Percentiles rank a stretch among this genome's conserved stretches.
phyloP scores from a whole-genome alignment of 176 grass and related monocot species.

The Neostapfia colusana region DNA sequence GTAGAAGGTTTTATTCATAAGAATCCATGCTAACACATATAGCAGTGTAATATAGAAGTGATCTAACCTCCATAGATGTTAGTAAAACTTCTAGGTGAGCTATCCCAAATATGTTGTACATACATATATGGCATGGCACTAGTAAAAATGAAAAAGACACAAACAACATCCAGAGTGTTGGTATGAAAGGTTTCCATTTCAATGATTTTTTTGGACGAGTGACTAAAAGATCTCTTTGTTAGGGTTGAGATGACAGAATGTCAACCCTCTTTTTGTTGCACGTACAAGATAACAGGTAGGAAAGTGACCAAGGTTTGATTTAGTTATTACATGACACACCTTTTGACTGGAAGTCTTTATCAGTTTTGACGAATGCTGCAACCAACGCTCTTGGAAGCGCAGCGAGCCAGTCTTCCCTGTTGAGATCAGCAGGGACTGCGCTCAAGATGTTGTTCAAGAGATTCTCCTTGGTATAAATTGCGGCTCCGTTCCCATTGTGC shows the following conservation, averaged over 20 bases:
- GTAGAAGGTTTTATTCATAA: neutral
- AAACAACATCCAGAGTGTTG: constrained; percentile 24
- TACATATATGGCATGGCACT: neutral
- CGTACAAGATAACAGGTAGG: neutral
- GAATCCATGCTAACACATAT: constrained; percentile 11
- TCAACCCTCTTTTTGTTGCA: neutral
- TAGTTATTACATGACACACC: constrained; percentile 38
- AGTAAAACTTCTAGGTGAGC: neutral
- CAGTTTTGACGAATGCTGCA: constrained; percentile 93
- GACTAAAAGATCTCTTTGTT: neutral
- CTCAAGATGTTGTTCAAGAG: constrained; percentile 83
- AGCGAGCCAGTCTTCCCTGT: constrained; percentile 88
- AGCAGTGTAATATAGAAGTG: neutral
- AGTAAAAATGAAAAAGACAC: neutral
- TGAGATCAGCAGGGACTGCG: constrained; percentile 79
- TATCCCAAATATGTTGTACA: neutral
- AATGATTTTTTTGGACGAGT: neutral
- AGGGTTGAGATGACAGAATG: constrained; percentile 5
- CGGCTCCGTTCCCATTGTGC: constrained; percentile 80
- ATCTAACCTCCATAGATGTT: neutral
- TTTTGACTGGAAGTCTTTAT: constrained; percentile 90
- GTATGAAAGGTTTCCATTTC: constrained; percentile 28
- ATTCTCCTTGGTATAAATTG: constrained; percentile 88
- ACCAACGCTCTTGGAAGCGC: constrained; percentile 85
- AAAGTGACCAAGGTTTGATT: neutral